A percentile compares a stretch with the other conserved stretches of the same genome.
These are phyloP conservation scores for Emmonsia crescens DNA, from an alignment of 2,329 filamentous ascomycete genomes.

Conservation along the genomic window DNA sequence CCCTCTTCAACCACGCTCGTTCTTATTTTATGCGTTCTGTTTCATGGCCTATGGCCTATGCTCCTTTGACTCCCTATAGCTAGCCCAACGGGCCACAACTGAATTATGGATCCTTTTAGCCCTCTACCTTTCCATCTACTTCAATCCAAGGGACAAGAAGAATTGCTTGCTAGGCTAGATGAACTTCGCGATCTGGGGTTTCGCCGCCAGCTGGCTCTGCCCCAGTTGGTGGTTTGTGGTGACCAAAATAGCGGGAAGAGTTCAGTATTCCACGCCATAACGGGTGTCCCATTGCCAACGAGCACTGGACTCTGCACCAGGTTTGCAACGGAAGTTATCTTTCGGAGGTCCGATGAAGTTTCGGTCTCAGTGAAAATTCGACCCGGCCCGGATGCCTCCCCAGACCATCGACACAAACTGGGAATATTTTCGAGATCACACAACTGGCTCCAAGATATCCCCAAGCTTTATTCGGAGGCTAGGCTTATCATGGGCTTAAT, in stretches of 20 bases:
- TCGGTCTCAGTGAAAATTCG: slow-evolving; percentile 18
- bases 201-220: slow-evolving; percentile 10
- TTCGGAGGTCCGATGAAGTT: slow-evolving; percentile 26
- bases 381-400: slow-evolving; percentile 13
- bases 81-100: background rate
- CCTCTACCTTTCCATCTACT: slow-evolving; percentile 7
- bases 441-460: slow-evolving; percentile 17
- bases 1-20: background rate
- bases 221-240: slow-evolving; percentile 14
- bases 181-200: slow-evolving; percentile 14
- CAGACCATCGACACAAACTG: slow-evolving; percentile 15
- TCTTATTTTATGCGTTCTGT: background rate
- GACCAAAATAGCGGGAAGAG: slow-evolving; percentile 13
- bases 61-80: background rate
- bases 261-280: slow-evolving; percentile 14
- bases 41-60: background rate
- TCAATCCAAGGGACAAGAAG: slow-evolving; percentile 12
- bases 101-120: slow-evolving; percentile 4
- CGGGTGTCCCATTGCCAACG: slow-evolving; percentile 11
- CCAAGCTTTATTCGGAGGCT: slow-evolving; percentile 18
- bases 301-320: slow-evolving; percentile 46
- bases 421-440: slow-evolving; percentile 13
- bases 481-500: slow-evolving; percentile 16
- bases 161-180: slow-evolving; percentile 13
- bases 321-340: slow-evolving; percentile 49